Evolutionary conservation across 75 land plant genomes (phyloP).

Genomic region (Selaginella moellendorffii): DNA sequence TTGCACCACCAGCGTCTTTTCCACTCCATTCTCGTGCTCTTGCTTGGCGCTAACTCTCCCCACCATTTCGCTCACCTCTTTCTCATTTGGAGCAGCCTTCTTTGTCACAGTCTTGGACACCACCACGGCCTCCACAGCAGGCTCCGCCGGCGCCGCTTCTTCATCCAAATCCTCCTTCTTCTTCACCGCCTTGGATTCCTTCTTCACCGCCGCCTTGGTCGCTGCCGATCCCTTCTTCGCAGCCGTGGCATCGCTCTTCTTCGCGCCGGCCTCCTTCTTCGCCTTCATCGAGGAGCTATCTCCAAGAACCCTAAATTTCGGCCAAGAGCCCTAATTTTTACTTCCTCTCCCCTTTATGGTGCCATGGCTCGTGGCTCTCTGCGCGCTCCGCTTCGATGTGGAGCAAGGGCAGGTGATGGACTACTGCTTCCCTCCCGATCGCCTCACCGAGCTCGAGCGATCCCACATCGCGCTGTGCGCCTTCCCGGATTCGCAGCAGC

Average conservation of each 20-base stretch:
- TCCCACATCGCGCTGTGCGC: conserved; percentile 79
- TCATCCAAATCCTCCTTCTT: no score
- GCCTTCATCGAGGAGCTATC: neutral
- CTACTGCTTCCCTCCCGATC: conserved; percentile 59
- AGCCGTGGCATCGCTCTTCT: no score
- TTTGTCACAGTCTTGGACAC: no score
- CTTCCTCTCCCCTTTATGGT: no score
- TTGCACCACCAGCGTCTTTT: neutral
- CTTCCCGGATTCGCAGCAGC: conserved; percentile 64
- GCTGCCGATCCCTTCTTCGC: no score
- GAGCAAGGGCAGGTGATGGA: conserved; percentile 94
- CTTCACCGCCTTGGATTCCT: no score
- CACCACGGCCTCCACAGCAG: no score
- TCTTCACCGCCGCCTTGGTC: neutral
- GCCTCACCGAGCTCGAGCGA: conserved; percentile 51
- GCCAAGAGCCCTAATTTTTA: no score
- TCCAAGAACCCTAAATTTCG: neutral
- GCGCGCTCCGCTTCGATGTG: conserved; percentile 85
- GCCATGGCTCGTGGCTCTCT: conserved; percentile 79
- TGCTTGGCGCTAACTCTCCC: neutral
- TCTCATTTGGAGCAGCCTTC: no score
- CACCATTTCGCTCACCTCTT: no score
- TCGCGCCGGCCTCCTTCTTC: neutral
- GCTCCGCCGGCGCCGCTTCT: no score
- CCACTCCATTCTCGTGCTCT: neutral